Conservation (phyloP, 768 basidiomycete species). For the Stropharia rugosoannulata region DNA sequence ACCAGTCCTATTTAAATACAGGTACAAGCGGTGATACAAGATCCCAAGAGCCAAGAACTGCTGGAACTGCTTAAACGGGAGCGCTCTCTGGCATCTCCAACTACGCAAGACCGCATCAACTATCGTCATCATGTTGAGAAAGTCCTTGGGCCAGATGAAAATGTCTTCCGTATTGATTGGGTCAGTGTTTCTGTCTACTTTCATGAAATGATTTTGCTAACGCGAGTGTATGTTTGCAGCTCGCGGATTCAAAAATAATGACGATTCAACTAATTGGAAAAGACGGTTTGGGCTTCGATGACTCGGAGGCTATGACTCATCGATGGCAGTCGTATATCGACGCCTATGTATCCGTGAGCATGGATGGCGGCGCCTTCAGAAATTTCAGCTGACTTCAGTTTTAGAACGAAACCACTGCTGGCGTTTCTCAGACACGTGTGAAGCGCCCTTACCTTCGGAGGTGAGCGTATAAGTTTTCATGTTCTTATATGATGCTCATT, state of each 20-base stretch:
- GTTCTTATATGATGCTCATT: background rate
- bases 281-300: slow-evolving; percentile 73
- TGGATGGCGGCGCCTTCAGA: background rate
- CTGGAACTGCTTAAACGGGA: slow-evolving; percentile 72
- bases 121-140: slow-evolving; percentile 67
- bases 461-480: slow-evolving; percentile 33
- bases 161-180: slow-evolving; percentile 81
- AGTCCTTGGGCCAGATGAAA: slow-evolving; percentile 72
- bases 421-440: slow-evolving; percentile 44
- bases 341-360: slow-evolving; percentile 63
- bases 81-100: slow-evolving; percentile 53
- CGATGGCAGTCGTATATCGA: slow-evolving; percentile 83
- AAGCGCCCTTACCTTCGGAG: slow-evolving; percentile 66
- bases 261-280: slow-evolving; percentile 79
- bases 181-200: slow-evolving; percentile 33
- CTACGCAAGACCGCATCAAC: slow-evolving; percentile 71
- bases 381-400: background rate
- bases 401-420: slow-evolving; percentile 61
- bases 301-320: slow-evolving; percentile 72
- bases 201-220: background rate
- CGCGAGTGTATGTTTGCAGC: slow-evolving; percentile 32
- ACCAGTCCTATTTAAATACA: slow-evolving; percentile 18
- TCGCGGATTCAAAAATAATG: slow-evolving; percentile 63
- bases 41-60: slow-evolving; percentile 70
- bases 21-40: slow-evolving; percentile 69